Percentiles rank a stretch among this genome's conserved stretches.
phyloP scores from a whole-genome alignment of 371 early-diverging fungal species.

The Apophysomyces variabilis region DNA sequence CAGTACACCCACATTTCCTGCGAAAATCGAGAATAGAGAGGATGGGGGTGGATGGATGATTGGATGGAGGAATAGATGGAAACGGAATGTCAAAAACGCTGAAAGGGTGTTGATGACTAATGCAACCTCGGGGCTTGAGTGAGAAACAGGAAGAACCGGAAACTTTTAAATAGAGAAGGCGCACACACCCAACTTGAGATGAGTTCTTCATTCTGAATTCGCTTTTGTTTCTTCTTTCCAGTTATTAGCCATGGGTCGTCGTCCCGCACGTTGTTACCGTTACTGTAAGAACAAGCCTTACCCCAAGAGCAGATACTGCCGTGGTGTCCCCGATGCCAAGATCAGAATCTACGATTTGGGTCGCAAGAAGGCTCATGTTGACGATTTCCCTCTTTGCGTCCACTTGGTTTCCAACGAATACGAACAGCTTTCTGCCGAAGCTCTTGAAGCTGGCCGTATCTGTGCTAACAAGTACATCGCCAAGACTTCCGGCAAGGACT shows the following conservation, averaged over 20 bases:
- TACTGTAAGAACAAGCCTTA: constrained; percentile 99
- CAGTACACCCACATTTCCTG: neutral
- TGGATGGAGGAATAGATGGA: neutral
- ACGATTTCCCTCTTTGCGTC: constrained; percentile 97
- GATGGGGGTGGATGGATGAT: neutral
- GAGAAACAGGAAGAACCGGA: neutral
- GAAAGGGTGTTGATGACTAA: constrained; percentile 2
- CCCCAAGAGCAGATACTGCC: constrained; percentile 99
- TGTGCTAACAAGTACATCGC: constrained; percentile 99
- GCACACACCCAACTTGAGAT: neutral
- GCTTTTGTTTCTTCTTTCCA: neutral
- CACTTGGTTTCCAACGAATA: constrained; percentile 99
- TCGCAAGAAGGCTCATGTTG: constrained; percentile 98
- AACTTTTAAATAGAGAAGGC: constrained; percentile 6
- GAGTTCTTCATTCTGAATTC: constrained; percentile 2
- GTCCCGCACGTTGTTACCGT: constrained; percentile 99
- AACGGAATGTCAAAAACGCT: neutral
- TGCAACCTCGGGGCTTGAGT: neutral
- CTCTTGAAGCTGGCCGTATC: constrained; percentile 99
- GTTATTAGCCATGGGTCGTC: constrained; percentile 89
- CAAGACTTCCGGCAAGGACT: constrained; percentile 99
- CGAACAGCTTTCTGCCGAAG: constrained; percentile 99
- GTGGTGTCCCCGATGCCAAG: constrained; percentile 99
- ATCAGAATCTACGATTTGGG: constrained; percentile 99
- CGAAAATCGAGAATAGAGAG: neutral